Evolutionary conservation across 225 moss, liverwort and hornwort genomes (phyloP).

Genomic region (Marchantia polymorpha): DNA sequence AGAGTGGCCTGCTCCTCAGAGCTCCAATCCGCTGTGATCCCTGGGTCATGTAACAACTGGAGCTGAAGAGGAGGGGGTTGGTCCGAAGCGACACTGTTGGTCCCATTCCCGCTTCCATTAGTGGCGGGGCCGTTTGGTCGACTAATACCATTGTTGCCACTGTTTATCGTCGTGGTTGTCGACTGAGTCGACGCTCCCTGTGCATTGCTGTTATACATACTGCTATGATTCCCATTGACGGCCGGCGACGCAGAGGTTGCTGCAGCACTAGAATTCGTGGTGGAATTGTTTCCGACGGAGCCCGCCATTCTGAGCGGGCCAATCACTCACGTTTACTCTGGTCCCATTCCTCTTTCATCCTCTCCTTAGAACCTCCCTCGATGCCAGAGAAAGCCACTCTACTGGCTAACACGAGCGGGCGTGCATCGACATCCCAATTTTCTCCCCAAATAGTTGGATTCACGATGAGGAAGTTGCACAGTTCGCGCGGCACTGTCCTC

Average conservation of each 20-base stretch:
- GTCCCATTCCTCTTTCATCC: slow-evolving; percentile 12
- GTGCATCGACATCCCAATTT: background rate
- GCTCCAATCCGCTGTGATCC: slow-evolving; percentile 46
- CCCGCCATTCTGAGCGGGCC: slow-evolving; percentile 38
- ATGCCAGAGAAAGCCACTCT: background rate
- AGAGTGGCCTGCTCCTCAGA: slow-evolving; percentile 44
- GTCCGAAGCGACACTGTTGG: background rate
- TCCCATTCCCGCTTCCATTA: slow-evolving; percentile 22
- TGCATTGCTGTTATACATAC: slow-evolving; percentile 14
- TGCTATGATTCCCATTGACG: slow-evolving; percentile 36
- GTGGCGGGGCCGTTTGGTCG: slow-evolving; percentile 27
- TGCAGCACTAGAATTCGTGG: background rate
- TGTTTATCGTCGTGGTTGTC: slow-evolving; percentile 21
- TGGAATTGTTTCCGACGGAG: slow-evolving; percentile 9
- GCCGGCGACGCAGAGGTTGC: slow-evolving; percentile 4
- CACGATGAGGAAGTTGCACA: no score
- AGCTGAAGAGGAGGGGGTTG: slow-evolving; percentile 28
- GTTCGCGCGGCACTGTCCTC: no score
- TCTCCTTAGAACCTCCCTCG: background rate
- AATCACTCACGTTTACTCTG: slow-evolving; percentile 15
- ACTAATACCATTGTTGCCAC: slow-evolving; percentile 21
- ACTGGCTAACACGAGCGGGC: background rate
- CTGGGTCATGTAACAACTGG: slow-evolving; percentile 48
- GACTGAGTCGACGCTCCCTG: slow-evolving; percentile 22
- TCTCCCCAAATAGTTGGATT: no score